A percentile compares a stretch with the other conserved stretches of the same genome.
phyloP scores from a whole-genome alignment of 139 green algal genomes.

The Diplosphaera chodatii region DNA sequence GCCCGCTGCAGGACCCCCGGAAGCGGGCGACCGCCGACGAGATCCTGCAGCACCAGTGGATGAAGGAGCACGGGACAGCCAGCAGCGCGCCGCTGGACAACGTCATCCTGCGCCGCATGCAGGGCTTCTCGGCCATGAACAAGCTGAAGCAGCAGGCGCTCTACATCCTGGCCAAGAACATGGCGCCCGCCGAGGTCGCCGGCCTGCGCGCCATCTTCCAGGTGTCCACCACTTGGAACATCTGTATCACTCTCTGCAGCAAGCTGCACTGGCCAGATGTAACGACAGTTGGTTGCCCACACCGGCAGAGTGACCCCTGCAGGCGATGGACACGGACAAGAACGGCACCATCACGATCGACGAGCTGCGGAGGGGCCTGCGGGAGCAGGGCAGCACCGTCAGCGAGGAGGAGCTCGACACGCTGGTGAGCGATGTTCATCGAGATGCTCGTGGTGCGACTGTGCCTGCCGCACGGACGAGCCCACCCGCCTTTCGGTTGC shows the following conservation, averaged over 20 bases:
- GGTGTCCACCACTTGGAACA: no score
- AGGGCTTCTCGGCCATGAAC: conserved; percentile 91
- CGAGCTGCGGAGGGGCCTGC: conserved; percentile 73
- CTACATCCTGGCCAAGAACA: conserved; percentile 75
- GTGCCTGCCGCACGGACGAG: no score
- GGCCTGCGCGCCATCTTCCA: conserved; percentile 86
- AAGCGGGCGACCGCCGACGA: conserved; percentile 69
- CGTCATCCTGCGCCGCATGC: conserved; percentile 78
- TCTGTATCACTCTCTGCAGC: no score
- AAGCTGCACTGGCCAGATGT: no score
- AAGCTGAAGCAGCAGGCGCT: conserved; percentile 95
- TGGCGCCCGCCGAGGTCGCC: conserved; percentile 86
- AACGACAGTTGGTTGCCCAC: no score
- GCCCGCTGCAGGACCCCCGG: conserved; percentile 57
- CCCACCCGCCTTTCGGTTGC: no score
- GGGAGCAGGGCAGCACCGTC: conserved; percentile 62
- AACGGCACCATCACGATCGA: conserved; percentile 87
- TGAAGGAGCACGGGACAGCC: conserved; percentile 74
- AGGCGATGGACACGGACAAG: conserved; percentile 82
- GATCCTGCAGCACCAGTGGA: conserved; percentile 89
- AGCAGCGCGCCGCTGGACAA: conserved; percentile 68
- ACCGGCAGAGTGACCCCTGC: neutral
- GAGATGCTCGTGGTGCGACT: neutral
- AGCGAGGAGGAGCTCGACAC: conserved; percentile 55
- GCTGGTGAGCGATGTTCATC: neutral